phyloP scores from a whole-genome alignment of 257 asterid species.

The Solanum virginianum region DNA sequence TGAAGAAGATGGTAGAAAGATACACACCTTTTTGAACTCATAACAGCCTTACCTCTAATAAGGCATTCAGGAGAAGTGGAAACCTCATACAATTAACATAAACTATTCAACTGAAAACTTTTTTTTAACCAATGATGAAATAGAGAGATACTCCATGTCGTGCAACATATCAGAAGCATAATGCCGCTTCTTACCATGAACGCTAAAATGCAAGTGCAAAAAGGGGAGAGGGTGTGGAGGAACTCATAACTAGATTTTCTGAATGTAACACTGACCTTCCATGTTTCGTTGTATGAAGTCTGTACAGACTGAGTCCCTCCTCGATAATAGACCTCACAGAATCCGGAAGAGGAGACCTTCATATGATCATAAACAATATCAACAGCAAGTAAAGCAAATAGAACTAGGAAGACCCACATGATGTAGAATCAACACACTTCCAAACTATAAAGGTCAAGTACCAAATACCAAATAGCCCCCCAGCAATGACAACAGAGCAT shows the following conservation, averaged over 20 bases:
- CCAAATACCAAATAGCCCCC: not conserved
- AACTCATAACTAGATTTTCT: not conserved
- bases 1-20: not conserved
- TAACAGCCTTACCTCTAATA: not conserved
- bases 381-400: not conserved
- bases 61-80: not conserved
- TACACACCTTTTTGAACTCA: not conserved
- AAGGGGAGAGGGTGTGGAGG: not conserved
- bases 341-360: constrained; percentile 77
- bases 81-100: not conserved
- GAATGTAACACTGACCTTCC: constrained; percentile 37
- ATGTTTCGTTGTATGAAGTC: constrained; percentile 53
- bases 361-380: constrained; percentile 7
- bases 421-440: not conserved
- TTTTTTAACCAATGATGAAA: not conserved
- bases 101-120: not conserved
- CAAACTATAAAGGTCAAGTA: not conserved
- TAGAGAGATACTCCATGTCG: not conserved
- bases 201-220: not conserved
- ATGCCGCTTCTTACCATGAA: not conserved
- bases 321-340: constrained; percentile 52
- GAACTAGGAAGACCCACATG: not conserved
- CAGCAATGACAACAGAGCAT: not conserved
- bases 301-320: constrained; percentile 74
- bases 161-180: not conserved